phyloP scores from a whole-genome alignment of 345 rosid species.

The Hypericum androsaemum region DNA sequence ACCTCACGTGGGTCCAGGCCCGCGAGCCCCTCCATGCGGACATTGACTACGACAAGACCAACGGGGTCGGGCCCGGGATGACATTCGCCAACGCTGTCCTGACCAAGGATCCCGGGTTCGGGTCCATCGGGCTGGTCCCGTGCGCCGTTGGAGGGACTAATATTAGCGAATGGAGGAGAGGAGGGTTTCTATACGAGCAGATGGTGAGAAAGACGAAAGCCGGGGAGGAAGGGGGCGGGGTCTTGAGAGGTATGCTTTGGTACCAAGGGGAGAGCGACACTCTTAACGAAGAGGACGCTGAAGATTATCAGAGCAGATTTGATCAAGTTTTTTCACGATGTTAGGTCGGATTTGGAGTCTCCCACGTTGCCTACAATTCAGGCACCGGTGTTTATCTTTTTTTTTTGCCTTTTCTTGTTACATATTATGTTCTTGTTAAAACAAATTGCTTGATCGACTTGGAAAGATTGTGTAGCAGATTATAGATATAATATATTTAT shows the following conservation, averaged over 20 bases:
- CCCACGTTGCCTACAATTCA: conserved; percentile 14
- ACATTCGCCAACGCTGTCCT: conserved; percentile 18
- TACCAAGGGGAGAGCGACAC: conserved; percentile 25
- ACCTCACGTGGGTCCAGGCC: conserved; percentile 19
- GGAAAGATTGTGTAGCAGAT: too few species aligned
- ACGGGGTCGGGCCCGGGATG: conserved; percentile 27
- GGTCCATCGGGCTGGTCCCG: conserved; percentile 17
- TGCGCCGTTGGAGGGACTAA: conserved; percentile 22
- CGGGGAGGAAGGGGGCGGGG: conserved; percentile 11
- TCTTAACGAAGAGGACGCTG: conserved; percentile 11
- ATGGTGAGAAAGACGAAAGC: conserved; percentile 10
- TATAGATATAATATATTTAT: too few species aligned
- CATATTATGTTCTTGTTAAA: too few species aligned
- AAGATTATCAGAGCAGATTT: conserved; percentile 12
- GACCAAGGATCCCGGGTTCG: conserved; percentile 11
- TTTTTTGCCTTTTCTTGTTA: not conserved
- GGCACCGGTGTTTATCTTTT: conserved; percentile 5
- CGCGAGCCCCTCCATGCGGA: conserved; percentile 25
- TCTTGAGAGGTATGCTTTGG: conserved; percentile 17
- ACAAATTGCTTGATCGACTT: too few species aligned
- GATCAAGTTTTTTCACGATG: conserved; percentile 8
- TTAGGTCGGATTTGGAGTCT: conserved; percentile 13
- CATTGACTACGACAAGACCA: conserved; percentile 18
- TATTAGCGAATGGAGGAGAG: conserved; percentile 19
- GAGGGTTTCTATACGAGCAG: conserved; percentile 19